A percentile compares a stretch with the other conserved stretches of the same genome.
Evolutionary conservation across 495 filamentous ascomycete genomes (phyloP).

Genomic region (Penicillium arizonense): DNA sequence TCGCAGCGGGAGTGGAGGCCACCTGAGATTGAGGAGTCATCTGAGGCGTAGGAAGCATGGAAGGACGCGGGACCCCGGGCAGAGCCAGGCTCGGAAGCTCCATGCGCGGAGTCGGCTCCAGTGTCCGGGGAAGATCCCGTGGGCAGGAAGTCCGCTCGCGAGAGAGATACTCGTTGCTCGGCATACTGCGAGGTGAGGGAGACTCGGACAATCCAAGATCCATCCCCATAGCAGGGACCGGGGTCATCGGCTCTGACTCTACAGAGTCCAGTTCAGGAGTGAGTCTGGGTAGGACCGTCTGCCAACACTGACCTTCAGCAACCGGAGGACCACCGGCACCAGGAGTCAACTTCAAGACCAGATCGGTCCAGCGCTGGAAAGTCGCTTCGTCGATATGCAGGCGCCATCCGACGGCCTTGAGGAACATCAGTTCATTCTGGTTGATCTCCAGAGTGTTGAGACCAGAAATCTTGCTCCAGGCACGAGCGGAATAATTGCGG

Average conservation of each 20-base stretch:
- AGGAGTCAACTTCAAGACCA: constrained; percentile 83
- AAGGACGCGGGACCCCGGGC: constrained; percentile 57
- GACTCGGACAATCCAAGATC: constrained; percentile 33
- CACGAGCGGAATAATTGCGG: constrained; percentile 92
- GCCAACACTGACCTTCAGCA: constrained; percentile 60
- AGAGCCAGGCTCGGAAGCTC: constrained; percentile 34
- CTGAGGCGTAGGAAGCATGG: constrained; percentile 73
- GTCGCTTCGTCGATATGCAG: constrained; percentile 85
- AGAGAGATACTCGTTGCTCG: constrained; percentile 18
- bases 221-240: constrained; percentile 28
- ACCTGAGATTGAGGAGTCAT: constrained; percentile 74
- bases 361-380: constrained; percentile 89
- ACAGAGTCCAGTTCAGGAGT: constrained; percentile 61
- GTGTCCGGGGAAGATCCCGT: constrained; percentile 48
- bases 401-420: constrained; percentile 87
- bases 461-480: constrained; percentile 98
- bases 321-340: constrained; percentile 33
- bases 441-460: constrained; percentile 90
- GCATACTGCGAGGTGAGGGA: constrained; percentile 34
- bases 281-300: constrained; percentile 70
- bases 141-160: constrained; percentile 46
- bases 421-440: constrained; percentile 91
- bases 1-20: constrained; percentile 88
- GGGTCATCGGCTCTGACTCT: constrained; percentile 33
- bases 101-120: constrained; percentile 55